Conservation (phyloP, 257 asterid genomes). For the Solanum sejunctum region DNA sequence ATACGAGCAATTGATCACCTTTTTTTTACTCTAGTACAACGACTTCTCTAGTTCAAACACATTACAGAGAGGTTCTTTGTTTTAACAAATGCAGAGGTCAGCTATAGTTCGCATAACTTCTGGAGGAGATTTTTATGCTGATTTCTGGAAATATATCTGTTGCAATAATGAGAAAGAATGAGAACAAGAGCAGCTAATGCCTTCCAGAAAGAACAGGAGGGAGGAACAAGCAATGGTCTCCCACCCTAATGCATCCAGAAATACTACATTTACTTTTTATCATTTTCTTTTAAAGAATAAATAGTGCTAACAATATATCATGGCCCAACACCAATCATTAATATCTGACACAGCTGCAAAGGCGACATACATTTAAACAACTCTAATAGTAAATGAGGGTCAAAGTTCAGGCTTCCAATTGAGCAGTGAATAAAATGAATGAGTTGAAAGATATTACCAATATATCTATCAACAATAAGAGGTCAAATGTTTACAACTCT, state of each 20-base stretch:
- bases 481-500: neutral
- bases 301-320: neutral
- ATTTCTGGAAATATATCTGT: neutral
- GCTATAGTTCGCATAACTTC: neutral
- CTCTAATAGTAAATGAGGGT: neutral
- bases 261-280: neutral
- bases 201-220: neutral
- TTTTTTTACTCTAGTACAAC: neutral
- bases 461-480: neutral
- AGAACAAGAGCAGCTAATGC: neutral
- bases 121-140: neutral
- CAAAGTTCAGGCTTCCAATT: neutral
- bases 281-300: neutral
- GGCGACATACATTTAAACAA: neutral
- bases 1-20: neutral
- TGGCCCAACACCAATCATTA: neutral
- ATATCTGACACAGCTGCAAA: neutral
- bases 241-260: neutral
- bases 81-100: neutral
- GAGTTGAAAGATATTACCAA: neutral
- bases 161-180: neutral
- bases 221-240: neutral
- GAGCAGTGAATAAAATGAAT: neutral
- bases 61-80: neutral
- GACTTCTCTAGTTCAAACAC: neutral